Percentiles rank a stretch among this genome's conserved stretches.
These are phyloP conservation scores for Solanum raphanifolium DNA, from an alignment of 257 asterid genomes.

Conservation along the genomic window DNA sequence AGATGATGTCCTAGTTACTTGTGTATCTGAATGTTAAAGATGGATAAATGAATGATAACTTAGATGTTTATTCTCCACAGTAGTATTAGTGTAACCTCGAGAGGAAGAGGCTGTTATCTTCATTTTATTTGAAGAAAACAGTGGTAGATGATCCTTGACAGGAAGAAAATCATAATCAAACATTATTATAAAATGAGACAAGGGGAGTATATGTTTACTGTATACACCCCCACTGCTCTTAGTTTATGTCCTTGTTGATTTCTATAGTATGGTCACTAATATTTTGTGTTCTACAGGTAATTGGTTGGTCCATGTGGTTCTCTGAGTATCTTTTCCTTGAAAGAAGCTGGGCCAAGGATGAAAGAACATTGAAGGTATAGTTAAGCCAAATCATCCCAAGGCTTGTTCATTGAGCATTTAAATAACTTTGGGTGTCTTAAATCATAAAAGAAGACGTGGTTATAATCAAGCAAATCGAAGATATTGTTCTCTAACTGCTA, in stretches of 20 bases:
- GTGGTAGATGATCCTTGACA: neutral
- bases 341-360: conserved; percentile 96
- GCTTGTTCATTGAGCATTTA: neutral
- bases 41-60: neutral
- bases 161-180: neutral
- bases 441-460: neutral
- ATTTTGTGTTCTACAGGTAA: conserved; percentile 47
- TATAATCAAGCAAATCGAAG: neutral
- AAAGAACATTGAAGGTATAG: conserved; percentile 68
- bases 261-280: neutral
- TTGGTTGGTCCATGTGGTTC: conserved; percentile 99
- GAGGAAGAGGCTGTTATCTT: neutral
- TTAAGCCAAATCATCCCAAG: neutral
- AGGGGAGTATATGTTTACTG: neutral
- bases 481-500: neutral
- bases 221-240: neutral
- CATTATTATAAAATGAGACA: neutral
- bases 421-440: neutral
- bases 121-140: neutral
- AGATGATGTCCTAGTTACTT: neutral
- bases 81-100: neutral
- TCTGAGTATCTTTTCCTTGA: conserved; percentile 91
- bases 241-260: conserved; percentile 1
- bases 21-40: neutral
- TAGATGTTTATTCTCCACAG: neutral